Evolutionary conservation across 2,329 filamentous ascomycete species (phyloP).

Genomic region (Teratosphaeriaceae sp.): DNA sequence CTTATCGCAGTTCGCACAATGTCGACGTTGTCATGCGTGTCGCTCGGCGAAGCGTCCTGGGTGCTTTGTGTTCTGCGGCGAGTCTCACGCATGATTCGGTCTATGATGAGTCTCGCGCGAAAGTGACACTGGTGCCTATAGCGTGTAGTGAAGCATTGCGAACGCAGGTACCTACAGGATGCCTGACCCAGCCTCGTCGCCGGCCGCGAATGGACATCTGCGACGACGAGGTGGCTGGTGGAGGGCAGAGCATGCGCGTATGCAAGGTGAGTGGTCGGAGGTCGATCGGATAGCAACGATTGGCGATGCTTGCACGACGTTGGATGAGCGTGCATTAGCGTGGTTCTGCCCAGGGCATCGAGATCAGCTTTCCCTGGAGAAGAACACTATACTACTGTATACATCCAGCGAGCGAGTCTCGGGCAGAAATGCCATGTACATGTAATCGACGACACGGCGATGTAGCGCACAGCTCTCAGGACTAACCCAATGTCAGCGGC

Average conservation of each 20-base stretch:
- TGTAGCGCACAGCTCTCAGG: no score
- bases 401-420: no score
- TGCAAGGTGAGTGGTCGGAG: neutral
- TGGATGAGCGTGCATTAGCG: no score
- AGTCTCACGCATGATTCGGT: constrained; percentile 7
- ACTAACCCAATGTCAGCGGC: no score
- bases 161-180: constrained; percentile 5
- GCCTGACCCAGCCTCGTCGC: neutral
- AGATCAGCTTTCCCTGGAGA: no score
- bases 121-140: constrained; percentile 16
- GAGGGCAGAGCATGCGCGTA: neutral
- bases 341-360: no score
- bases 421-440: no score
- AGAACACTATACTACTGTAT: no score
- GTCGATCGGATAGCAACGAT: no score
- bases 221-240: constrained; percentile 2
- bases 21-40: constrained; percentile 10
- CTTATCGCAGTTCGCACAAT: neutral
- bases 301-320: no score
- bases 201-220: neutral
- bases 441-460: no score
- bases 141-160: neutral
- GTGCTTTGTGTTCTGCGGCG: neutral
- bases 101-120: constrained; percentile 8
- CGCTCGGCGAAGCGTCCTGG: neutral